Base-by-base conservation (phyloP, 345 rosid species). In the Toxicodendron radicans region DNA sequence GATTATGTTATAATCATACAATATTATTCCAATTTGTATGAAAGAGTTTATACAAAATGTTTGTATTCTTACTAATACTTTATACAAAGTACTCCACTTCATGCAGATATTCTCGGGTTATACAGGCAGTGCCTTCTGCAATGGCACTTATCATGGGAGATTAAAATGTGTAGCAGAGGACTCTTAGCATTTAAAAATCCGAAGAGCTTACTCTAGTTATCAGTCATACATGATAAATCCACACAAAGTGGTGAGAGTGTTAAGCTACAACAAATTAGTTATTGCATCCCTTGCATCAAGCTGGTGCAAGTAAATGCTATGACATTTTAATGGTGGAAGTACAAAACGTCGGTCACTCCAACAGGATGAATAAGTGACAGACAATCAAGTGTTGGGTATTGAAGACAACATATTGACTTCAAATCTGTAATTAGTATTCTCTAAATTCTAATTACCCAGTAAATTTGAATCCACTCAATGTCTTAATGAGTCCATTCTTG, bases 221-320 rank as follows among this genome's bases (percentile, higher is more conserved):
- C 21, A 46, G 61, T 14, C n/a, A 24, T 27, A 63, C 48, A 46
- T 51, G 51, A 62, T 58, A n/a, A 38, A 68, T 73, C 71, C 76
- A 73, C 76, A 54, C 27, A 38, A 71, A 66, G 78, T 66, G 81
- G 80, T 41, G 20, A 73, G 23, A 73, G 23, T 60, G 35, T 38
- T 41, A 27, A 54, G 64, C 71, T 73, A 69, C 63, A 75, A 5
- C 62, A 72, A 56, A 52, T 77, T 62, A 71, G 79, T 72, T n/a
- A 32, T 76, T 68, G 70, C 73, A 71, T 66, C 1, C 69, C 73
- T 38, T 58, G 91, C 91, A 87, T 81, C 80, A 65, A 82, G 82
- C 70, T 62, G 87, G 84, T 85, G 85, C 91, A 83, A 73, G 85
- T 59, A 74, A 58, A 30, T 41, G 57, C 68, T 69, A 57, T 56